phyloP scores from a whole-genome alignment of 2,329 filamentous ascomycete species.

The Curvularia eragrostidis region DNA sequence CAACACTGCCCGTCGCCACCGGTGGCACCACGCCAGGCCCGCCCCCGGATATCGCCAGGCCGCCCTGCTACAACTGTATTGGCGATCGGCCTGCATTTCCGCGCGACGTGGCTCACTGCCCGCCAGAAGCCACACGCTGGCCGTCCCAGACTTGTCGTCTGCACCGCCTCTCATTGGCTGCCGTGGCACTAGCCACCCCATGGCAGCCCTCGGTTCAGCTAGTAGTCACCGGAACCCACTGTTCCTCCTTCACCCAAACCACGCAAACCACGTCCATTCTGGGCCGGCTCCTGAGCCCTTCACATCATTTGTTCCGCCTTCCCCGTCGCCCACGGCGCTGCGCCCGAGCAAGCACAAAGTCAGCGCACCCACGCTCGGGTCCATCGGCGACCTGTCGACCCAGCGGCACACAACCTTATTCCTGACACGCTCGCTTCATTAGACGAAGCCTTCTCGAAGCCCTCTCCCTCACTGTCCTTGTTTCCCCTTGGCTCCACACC shows the following conservation, averaged over 20 bases:
- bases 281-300: conserved; percentile 8
- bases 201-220: conserved; percentile 15
- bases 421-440: not conserved
- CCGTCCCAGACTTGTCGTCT: conserved; percentile 10
- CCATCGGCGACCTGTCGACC: not conserved
- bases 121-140: conserved; percentile 25
- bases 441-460: not conserved
- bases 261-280: too few species aligned
- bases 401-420: not conserved
- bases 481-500: not conserved
- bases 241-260: conserved; percentile 8
- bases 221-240: conserved; percentile 15
- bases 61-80: conserved; percentile 4
- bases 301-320: conserved; percentile 1
- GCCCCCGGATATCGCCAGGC: conserved; percentile 9
- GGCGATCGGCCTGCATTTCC: conserved; percentile 13
- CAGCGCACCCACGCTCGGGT: not conserved
- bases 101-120: conserved; percentile 26
- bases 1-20: conserved; percentile 9
- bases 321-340: conserved; percentile 8
- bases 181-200: conserved; percentile 16
- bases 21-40: not conserved
- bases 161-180: conserved; percentile 23
- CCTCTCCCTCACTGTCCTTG: not conserved
- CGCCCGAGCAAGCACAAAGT: not conserved